Evolutionary conservation across 345 rosid genomes (phyloP).

Genomic region (Melaleuca alternifolia): DNA sequence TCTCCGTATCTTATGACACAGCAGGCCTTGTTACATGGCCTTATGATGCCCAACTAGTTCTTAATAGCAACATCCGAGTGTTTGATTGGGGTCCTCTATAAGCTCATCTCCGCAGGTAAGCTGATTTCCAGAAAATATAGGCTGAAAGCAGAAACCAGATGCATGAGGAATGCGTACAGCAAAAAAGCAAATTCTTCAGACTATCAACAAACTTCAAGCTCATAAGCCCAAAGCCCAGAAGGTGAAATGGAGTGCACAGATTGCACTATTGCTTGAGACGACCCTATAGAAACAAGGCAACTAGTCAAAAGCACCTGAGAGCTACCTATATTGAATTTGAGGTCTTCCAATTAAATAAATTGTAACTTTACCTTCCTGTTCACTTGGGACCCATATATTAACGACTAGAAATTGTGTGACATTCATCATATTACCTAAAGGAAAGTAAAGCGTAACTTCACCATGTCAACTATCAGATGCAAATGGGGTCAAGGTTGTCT

Average conservation of each 20-base stretch:
- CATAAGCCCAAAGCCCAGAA: background rate
- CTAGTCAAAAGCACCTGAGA: background rate
- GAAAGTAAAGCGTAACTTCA: background rate
- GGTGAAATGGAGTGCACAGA: background rate
- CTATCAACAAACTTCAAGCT: background rate
- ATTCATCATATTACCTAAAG: background rate
- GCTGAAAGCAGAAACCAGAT: constrained; percentile 27
- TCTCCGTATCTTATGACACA: background rate
- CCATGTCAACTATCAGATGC: background rate
- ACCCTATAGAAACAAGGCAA: background rate
- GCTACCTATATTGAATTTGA: background rate
- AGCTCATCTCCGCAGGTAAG: constrained; percentile 64
- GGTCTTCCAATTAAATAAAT: background rate
- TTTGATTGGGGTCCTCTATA: constrained; percentile 7
- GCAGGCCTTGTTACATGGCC: background rate
- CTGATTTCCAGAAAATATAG: constrained; percentile 76
- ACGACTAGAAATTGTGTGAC: background rate
- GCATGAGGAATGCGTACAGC: background rate
- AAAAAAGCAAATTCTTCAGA: background rate
- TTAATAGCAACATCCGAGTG: background rate
- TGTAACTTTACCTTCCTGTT: background rate
- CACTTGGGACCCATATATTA: background rate
- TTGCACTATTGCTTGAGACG: background rate
- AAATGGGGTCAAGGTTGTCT: background rate
- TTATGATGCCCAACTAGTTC: background rate